Conservation (phyloP, 176 grass and related monocot species). For the Echinochloa phyllopogon region DNA sequence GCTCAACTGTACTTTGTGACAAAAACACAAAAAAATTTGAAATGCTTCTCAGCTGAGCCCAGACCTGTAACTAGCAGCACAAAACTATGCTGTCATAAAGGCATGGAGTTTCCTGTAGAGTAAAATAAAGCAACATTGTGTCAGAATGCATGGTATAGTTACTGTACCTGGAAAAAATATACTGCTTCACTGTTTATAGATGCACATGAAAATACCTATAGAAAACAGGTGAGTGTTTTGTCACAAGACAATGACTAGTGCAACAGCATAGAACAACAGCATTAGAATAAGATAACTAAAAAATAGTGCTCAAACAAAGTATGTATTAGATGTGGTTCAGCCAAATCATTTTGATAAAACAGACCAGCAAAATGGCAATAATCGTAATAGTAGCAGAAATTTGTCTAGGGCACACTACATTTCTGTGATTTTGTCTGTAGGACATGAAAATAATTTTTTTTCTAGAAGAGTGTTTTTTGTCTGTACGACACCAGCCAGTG, state of each 20-base stretch:
- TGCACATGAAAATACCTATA: not conserved
- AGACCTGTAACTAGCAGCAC: not conserved
- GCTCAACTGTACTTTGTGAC: not conserved
- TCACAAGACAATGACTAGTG: not conserved
- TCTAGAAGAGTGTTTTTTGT: no score
- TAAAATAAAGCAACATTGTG: not conserved
- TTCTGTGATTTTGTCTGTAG: no score
- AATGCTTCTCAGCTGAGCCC: conserved; percentile 16
- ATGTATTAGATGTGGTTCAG: no score
- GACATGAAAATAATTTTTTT: no score
- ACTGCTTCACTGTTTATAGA: not conserved
- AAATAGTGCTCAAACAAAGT: not conserved
- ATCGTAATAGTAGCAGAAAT: no score
- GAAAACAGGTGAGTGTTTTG: not conserved
- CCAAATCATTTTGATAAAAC: no score
- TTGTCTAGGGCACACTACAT: no score
- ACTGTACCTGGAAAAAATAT: conserved; percentile 1
- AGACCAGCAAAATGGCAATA: no score
- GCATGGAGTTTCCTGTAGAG: conserved; percentile 37
- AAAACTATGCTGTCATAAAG: conserved; percentile 34
- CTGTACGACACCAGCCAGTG: no score
- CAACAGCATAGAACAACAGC: not conserved
- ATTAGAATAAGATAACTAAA: not conserved
- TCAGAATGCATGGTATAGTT: not conserved
- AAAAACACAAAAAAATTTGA: not conserved